These are phyloP conservation scores for Cercospora citrullina DNA, from an alignment of 2,329 filamentous ascomycete species.

Conservation along the genomic window DNA sequence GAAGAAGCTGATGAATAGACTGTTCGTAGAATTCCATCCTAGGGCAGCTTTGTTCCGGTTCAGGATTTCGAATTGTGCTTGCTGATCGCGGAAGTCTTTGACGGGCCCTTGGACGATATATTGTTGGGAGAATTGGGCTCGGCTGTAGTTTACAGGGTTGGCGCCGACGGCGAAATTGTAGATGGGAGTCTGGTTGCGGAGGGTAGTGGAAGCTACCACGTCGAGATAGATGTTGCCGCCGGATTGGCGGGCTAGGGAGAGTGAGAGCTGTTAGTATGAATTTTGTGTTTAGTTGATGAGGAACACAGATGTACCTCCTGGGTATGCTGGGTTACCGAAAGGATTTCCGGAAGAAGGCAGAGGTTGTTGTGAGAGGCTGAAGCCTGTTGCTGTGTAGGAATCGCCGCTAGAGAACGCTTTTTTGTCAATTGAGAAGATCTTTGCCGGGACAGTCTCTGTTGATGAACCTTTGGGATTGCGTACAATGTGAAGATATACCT, in stretches of 20 bases:
- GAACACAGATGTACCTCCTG: background rate
- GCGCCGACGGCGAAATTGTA: slow-evolving; percentile 16
- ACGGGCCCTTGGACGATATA: background rate
- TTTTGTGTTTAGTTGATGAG: background rate
- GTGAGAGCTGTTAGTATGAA: background rate
- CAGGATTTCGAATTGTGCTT: slow-evolving; percentile 1
- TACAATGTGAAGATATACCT: background rate
- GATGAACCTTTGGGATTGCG: background rate
- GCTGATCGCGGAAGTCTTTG: slow-evolving; percentile 14
- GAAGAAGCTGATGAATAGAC: slow-evolving; percentile 18
- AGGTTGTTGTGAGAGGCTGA: background rate
- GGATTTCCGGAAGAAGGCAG: background rate
- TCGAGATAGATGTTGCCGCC: slow-evolving; percentile 18
- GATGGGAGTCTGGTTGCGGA: background rate
- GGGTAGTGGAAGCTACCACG: background rate
- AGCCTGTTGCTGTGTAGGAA: slow-evolving; percentile 3
- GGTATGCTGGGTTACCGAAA: slow-evolving; percentile 14
- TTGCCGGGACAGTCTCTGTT: background rate
- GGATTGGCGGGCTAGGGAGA: slow-evolving; percentile 1
- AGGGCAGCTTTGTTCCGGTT: background rate
- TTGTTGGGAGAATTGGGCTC: background rate
- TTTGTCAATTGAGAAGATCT: background rate
- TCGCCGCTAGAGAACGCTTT: background rate
- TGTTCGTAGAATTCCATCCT: slow-evolving; percentile 17
- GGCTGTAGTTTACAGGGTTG: slow-evolving; percentile 14